Percentiles rank a stretch among this genome's conserved stretches.
Conservation (phyloP, 768 basidiomycete species). For the Leccinum broughii region DNA sequence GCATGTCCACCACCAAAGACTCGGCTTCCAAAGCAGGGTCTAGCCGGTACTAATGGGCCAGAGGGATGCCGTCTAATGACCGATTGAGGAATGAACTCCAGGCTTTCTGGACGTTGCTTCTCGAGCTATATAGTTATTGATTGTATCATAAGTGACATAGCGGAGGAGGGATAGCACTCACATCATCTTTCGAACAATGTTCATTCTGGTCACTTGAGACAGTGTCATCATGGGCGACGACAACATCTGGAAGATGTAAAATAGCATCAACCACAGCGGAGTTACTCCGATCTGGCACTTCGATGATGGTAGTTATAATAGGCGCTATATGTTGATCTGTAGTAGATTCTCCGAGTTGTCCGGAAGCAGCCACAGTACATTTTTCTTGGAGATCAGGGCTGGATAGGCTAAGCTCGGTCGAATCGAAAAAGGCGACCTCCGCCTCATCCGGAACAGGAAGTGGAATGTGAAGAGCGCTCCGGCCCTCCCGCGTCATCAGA, state of each 20-base stretch:
- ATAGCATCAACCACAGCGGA: background rate
- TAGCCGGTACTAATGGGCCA: background rate
- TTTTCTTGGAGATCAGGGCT: slow-evolving; percentile 1
- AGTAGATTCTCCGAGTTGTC: background rate
- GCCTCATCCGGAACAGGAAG: slow-evolving; percentile 17
- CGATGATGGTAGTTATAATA: background rate
- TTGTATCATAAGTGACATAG: background rate
- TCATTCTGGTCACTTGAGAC: background rate
- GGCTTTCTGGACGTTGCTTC: slow-evolving; percentile 21
- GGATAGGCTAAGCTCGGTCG: background rate
- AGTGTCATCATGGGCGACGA: background rate
- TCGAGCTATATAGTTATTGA: slow-evolving; percentile 1
- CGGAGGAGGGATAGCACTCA: slow-evolving; percentile 5
- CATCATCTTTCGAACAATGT: slow-evolving; percentile 6
- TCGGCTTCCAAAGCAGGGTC: slow-evolving; percentile 2
- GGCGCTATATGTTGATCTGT: background rate
- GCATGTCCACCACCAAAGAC: background rate
- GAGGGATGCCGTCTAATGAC: slow-evolving; percentile 27
- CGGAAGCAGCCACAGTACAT: background rate
- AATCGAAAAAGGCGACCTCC: slow-evolving; percentile 22
- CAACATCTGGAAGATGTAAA: background rate
- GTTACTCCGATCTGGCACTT: background rate
- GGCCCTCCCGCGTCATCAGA: slow-evolving; percentile 3
- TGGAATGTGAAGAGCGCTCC: slow-evolving; percentile 5
- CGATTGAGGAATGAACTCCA: slow-evolving; percentile 28